These are phyloP conservation scores for Claviceps africana DNA, from an alignment of 2,329 filamentous ascomycete species.

Conservation along the genomic window DNA sequence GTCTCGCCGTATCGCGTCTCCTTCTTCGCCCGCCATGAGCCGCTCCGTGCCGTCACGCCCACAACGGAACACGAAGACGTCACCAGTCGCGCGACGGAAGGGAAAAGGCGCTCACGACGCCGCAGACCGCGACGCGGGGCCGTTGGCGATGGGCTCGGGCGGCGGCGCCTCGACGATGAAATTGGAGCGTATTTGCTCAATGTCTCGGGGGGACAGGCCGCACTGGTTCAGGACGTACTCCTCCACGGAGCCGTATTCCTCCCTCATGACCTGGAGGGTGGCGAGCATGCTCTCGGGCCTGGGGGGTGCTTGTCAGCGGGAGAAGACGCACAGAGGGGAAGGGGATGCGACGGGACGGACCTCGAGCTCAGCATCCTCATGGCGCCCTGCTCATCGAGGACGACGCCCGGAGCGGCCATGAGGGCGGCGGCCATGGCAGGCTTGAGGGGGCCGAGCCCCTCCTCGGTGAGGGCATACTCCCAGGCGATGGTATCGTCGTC, in stretches of 20 bases:
- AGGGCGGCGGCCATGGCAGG: slow-evolving; percentile 36
- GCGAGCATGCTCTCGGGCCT: slow-evolving; percentile 33
- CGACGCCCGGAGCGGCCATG: slow-evolving; percentile 34
- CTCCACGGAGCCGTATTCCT: slow-evolving; percentile 49
- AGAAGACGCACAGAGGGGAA: neutral
- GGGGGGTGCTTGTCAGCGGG: neutral
- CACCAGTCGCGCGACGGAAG: no score
- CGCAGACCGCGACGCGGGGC: no score
- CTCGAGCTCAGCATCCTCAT: slow-evolving; percentile 30
- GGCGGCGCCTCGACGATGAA: slow-evolving; percentile 23
- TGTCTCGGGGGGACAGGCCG: slow-evolving; percentile 39
- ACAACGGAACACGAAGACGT: no score
- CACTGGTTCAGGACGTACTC: slow-evolving; percentile 46
- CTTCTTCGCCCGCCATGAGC: neutral
- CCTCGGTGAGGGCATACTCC: slow-evolving; percentile 56
- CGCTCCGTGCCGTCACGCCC: no score
- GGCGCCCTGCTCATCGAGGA: slow-evolving; percentile 29
- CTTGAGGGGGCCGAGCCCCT: slow-evolving; percentile 41
- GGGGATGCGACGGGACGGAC: no score
- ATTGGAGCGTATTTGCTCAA: slow-evolving; percentile 38
- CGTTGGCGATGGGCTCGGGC: neutral
- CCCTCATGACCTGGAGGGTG: slow-evolving; percentile 39
- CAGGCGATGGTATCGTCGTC: slow-evolving; percentile 42
- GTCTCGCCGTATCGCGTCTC: neutral
- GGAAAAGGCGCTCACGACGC: no score